Evolutionary conservation across 176 grass and related monocot genomes (phyloP), one percentile per base, ranked within the genome.

Genomic region (Carex cristatella): DNA sequence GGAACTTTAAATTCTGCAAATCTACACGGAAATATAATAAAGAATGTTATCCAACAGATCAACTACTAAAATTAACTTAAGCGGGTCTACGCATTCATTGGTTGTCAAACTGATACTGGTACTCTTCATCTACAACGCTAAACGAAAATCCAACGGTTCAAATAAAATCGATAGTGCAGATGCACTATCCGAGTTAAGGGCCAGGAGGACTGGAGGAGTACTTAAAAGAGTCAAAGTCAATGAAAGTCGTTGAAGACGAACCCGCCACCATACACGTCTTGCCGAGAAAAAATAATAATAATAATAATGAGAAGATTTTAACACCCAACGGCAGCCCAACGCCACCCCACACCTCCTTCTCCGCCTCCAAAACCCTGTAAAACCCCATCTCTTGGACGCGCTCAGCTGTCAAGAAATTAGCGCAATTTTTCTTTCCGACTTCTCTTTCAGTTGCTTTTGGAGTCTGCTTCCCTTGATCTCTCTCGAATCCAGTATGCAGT

Each of bases 1-100:
- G 78, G 78, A 80, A 37, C 54, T 42, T 7, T 38, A 80, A 80
- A 80, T 80, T 79, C 33, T 80, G 53, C 37, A 80, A 61, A 59
- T 35, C 30, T 61, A 13, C 55, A 42, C 55, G 3, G 18, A 80
- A 54, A 79, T 27, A 49, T 58, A 79, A 79, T 57, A 79, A 79
- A 56, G 5, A 79, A 79, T 44, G 16, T 58, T 56, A 79, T 32
- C 65, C 13, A 37, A 46, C 15, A 44, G 33, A 71, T 44, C 10
- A 66, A 66, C 1, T 66, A 11, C 3, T 31, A 66, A 30, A 32
- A 4, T 66, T 6, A 12, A 66, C 7, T 28, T 9, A 48, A 48
- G 46, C 10, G 6, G 44, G 44, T 46, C 44, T 63, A 63, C 7
- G 9, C 61, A 63, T 27, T 2, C n/a, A 5, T 27, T 9, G 61